Evolutionary conservation across 805 yeast species (phyloP).

Genomic region (Ogataea paradorogensis): DNA sequence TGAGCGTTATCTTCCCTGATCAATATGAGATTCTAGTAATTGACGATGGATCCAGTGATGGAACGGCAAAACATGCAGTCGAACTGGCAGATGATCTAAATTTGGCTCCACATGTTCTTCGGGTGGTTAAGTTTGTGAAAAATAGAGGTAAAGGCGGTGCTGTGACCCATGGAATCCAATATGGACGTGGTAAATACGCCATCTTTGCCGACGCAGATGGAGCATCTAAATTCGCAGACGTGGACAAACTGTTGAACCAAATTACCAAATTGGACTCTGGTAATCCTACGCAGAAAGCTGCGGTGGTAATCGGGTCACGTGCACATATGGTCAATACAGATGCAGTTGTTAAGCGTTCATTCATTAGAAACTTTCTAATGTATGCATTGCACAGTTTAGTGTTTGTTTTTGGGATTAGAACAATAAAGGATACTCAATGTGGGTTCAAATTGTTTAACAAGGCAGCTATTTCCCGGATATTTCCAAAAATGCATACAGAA

Average conservation of each 20-base stretch:
- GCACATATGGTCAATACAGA: slow-evolving; percentile 97
- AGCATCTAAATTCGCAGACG: slow-evolving; percentile 79
- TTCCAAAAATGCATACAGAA: slow-evolving; percentile 93
- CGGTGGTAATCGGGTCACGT: slow-evolving; percentile 84
- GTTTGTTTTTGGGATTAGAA: slow-evolving; percentile 82
- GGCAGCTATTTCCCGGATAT: slow-evolving; percentile 58
- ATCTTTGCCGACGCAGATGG: slow-evolving; percentile 98
- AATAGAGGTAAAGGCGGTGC: slow-evolving; percentile 98
- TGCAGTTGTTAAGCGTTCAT: slow-evolving; percentile 92
- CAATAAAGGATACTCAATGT: slow-evolving; percentile 92
- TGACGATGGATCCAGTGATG: slow-evolving; percentile 89
- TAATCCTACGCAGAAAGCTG: slow-evolving; percentile 37
- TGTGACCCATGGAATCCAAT: slow-evolving; percentile 86
- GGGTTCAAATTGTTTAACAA: slow-evolving; percentile 91
- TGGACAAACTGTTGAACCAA: slow-evolving; percentile 46
- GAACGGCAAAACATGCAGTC: slow-evolving; percentile 71
- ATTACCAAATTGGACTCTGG: slow-evolving; percentile 32
- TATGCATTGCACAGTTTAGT: slow-evolving; percentile 85
- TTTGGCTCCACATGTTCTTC: slow-evolving; percentile 54
- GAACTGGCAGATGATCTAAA: slow-evolving; percentile 51
- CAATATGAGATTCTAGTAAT: slow-evolving; percentile 78
- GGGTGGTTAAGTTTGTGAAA: slow-evolving; percentile 64
- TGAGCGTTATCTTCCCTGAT: slow-evolving; percentile 34
- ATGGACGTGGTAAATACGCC: slow-evolving; percentile 65
- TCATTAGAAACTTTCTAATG: slow-evolving; percentile 88